A percentile compares a stretch with the other conserved stretches of the same genome.
Conservation (phyloP, 2,329 filamentous ascomycete species). For the Leptographium wingfieldii region DNA sequence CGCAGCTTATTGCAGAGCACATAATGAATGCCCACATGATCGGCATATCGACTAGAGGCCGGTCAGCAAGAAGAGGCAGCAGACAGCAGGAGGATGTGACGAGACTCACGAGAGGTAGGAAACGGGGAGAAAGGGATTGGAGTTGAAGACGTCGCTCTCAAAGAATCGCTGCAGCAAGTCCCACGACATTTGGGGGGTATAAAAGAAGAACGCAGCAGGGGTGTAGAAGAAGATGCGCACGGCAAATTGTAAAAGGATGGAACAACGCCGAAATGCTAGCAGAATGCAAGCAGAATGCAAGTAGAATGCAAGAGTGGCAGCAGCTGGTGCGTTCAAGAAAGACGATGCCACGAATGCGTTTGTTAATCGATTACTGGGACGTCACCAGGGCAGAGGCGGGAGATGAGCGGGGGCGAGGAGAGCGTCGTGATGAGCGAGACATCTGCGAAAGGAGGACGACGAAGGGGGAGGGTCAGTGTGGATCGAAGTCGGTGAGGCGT, state of each 20-base stretch:
- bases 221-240: neutral
- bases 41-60: slow-evolving; percentile 59
- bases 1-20: slow-evolving; percentile 80
- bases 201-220: neutral
- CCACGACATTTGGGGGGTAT: slow-evolving; percentile 50
- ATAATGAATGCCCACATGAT: slow-evolving; percentile 84
- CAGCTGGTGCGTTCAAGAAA: neutral
- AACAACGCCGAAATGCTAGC: neutral
- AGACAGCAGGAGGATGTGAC: neutral
- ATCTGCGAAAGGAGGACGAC: slow-evolving; percentile 6
- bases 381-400: neutral
- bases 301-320: neutral
- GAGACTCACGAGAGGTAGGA: slow-evolving; percentile 69
- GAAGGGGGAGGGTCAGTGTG: neutral
- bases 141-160: slow-evolving; percentile 89
- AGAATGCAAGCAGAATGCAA: neutral
- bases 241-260: neutral
- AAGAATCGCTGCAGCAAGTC: slow-evolving; percentile 82
- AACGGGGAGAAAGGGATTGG: slow-evolving; percentile 77
- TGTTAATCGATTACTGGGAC: neutral
- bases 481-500: neutral
- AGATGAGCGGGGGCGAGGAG: slow-evolving; percentile 1
- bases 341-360: neutral
- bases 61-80: neutral
- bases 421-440: slow-evolving; percentile 9